phyloP scores from a whole-genome alignment of 2,329 filamentous ascomycete species.

The Elsinoe arachidis region DNA sequence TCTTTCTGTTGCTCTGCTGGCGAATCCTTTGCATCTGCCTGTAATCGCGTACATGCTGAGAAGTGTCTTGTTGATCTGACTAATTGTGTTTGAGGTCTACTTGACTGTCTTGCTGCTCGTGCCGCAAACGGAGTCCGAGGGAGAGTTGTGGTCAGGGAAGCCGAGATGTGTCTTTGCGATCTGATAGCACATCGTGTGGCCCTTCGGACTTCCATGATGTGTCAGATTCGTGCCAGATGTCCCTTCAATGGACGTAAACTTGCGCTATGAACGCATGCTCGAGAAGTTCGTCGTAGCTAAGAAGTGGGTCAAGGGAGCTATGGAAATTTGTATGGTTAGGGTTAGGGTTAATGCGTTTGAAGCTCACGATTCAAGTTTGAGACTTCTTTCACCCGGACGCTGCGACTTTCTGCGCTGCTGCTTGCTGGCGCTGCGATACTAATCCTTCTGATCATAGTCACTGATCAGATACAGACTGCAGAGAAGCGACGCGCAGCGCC shows the following conservation, averaged over 20 bases:
- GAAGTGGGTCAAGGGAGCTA: too few species aligned
- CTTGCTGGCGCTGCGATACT: too few species aligned
- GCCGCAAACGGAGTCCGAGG: not conserved
- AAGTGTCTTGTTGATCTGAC: not conserved
- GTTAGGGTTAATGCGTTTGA: not conserved
- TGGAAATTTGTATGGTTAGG: slow-evolving; percentile 13
- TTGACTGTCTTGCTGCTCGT: not conserved
- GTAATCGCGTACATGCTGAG: not conserved
- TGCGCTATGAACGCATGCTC: not conserved
- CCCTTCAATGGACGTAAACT: not conserved
- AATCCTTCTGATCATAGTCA: too few species aligned
- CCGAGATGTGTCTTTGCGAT: not conserved
- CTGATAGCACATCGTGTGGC: not conserved
- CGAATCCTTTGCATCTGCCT: not conserved
- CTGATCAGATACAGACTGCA: too few species aligned
- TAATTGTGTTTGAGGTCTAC: not conserved
- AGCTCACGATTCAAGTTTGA: too few species aligned
- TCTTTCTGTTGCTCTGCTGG: slow-evolving; percentile 8
- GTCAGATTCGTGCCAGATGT: not conserved
- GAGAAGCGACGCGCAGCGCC: too few species aligned
- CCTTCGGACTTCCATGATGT: not conserved
- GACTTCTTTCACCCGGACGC: too few species aligned
- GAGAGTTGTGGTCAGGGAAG: not conserved
- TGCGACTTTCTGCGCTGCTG: too few species aligned
- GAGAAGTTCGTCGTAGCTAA: not conserved